These are phyloP conservation scores for Mycena alexandri DNA, from an alignment of 768 basidiomycete species.

Conservation along the genomic window DNA sequence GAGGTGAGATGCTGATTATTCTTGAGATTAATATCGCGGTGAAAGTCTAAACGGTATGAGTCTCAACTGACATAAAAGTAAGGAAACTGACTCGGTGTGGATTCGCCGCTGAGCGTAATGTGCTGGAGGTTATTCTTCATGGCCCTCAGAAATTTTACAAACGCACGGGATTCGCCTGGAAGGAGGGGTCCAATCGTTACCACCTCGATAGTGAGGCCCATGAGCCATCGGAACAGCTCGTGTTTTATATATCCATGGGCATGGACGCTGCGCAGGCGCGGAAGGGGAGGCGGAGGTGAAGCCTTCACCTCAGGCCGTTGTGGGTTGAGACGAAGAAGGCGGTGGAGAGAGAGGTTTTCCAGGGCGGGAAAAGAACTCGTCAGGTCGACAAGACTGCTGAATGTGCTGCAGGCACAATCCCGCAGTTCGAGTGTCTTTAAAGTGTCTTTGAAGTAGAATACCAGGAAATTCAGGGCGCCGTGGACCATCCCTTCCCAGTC, in stretches of 20 bases:
- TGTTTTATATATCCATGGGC: constrained; percentile 25
- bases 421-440: constrained; percentile 29
- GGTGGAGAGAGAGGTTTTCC: constrained; percentile 24
- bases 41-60: constrained; percentile 4
- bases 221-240: constrained; percentile 21
- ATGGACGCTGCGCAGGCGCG: constrained; percentile 13
- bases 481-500: constrained; percentile 26
- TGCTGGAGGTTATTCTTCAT: constrained; percentile 27
- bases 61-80: not conserved
- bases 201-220: constrained; percentile 15
- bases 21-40: constrained; percentile 24
- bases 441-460: constrained; percentile 23
- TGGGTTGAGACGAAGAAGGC: constrained; percentile 9
- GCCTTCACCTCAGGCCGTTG: not conserved
- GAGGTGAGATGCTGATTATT: constrained; percentile 21
- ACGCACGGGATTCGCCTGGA: constrained; percentile 15
- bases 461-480: constrained; percentile 25
- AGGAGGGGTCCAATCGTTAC: constrained; percentile 23
- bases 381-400: constrained; percentile 19
- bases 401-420: constrained; percentile 15
- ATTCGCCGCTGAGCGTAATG: constrained; percentile 29
- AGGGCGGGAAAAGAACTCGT: constrained; percentile 16
- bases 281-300: not conserved
- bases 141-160: constrained; percentile 18
- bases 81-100: constrained; percentile 12